Conservation (phyloP, 768 basidiomycete species). For the Piloderma croceum region DNA sequence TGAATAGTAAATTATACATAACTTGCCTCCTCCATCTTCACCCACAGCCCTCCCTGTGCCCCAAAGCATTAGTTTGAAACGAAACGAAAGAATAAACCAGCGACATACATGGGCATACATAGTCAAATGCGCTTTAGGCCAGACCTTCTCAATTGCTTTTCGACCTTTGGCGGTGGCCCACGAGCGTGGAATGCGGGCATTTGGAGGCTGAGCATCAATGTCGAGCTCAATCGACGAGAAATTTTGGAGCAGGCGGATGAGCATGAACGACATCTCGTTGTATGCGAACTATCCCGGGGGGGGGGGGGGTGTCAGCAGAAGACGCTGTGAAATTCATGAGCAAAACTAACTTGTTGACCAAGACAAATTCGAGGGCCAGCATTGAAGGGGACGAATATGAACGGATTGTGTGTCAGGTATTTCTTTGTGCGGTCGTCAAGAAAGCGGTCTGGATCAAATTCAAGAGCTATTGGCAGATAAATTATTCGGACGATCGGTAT, state of each 20-base stretch:
- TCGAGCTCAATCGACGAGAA: conserved; percentile 33
- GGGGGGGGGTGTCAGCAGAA: conserved; percentile 11
- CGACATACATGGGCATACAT: conserved; percentile 34
- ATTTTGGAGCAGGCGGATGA: conserved; percentile 37
- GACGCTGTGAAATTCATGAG: conserved; percentile 29
- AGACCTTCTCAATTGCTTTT: conserved; percentile 28
- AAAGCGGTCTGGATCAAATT: conserved; percentile 42
- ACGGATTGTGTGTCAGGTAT: conserved; percentile 34
- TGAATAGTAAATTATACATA: too few species aligned
- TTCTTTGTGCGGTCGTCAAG: conserved; percentile 34
- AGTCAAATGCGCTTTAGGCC: conserved; percentile 33
- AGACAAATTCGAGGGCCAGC: conserved; percentile 35
- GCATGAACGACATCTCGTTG: conserved; percentile 38
- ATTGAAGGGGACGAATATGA: conserved; percentile 41
- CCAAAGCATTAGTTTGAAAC: too few species aligned
- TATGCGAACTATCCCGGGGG: conserved; percentile 33
- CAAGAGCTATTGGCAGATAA: too few species aligned
- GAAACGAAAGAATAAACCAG: too few species aligned
- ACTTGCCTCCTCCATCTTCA: conserved; percentile 3
- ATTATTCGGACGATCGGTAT: too few species aligned
- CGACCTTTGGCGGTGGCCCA: conserved; percentile 28
- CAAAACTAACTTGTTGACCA: conserved; percentile 34
- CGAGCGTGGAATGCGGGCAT: conserved; percentile 27
- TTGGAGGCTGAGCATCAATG: conserved; percentile 26
- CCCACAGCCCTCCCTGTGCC: conserved; percentile 4